phyloP scores from a whole-genome alignment of 805 yeast species.

The Teunomyces cretensis region DNA sequence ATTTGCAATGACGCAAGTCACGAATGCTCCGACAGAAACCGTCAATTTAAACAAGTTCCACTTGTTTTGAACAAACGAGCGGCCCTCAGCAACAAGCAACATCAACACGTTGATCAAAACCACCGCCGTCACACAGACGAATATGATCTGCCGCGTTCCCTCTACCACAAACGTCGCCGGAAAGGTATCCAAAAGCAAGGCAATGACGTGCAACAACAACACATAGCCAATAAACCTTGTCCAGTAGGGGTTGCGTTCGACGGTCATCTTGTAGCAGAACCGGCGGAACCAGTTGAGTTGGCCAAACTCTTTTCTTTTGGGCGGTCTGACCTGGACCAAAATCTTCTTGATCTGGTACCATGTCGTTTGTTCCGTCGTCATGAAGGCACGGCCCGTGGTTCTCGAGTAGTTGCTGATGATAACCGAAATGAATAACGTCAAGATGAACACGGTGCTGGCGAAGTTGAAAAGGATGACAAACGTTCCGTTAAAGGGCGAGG shows the following conservation, averaged over 20 bases:
- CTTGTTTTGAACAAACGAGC: no score
- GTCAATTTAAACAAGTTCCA: no score
- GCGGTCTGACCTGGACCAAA: conserved; percentile 59
- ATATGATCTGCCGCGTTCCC: no score
- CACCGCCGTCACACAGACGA: no score
- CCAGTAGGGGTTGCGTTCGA: conserved; percentile 49
- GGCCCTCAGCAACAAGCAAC: no score
- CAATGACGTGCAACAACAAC: no score
- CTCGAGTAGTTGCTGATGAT: conserved; percentile 80
- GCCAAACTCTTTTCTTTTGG: conserved; percentile 49
- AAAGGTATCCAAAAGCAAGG: no score
- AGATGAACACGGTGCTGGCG: conserved; percentile 77
- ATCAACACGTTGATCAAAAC: no score
- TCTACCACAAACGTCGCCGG: no score
- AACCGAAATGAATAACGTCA: conserved; percentile 85
- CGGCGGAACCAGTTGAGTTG: conserved; percentile 36
- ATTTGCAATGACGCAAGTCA: no score
- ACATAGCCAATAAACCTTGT: conserved; percentile 13
- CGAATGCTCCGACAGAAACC: no score
- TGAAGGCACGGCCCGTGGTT: conserved; percentile 79
- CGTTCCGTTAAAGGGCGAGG: conserved; percentile 50
- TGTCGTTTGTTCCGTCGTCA: conserved; percentile 76
- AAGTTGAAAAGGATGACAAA: conserved; percentile 76
- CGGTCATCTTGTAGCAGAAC: conserved; percentile 43
- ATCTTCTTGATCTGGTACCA: conserved; percentile 83